Evolutionary conservation across 352 stramenopile genomes (phyloP).

Genomic region (Achlya hypogyna): DNA sequence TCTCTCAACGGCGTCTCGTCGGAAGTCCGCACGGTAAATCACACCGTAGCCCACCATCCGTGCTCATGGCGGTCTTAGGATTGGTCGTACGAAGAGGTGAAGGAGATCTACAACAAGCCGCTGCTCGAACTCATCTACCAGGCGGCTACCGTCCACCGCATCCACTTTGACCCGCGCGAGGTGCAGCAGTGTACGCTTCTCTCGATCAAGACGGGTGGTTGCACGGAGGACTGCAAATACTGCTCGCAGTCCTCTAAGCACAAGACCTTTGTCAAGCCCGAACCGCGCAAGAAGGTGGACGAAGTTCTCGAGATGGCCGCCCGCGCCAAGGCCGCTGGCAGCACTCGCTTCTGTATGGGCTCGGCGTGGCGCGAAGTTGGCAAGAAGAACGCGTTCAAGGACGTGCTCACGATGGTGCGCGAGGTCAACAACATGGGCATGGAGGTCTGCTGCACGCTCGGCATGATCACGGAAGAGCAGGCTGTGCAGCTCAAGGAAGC

Average conservation of each 20-base stretch:
- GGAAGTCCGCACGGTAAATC: conserved; percentile 44
- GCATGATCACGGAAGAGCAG: conserved; percentile 95
- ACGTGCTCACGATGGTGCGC: conserved; percentile 95
- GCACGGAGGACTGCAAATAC: conserved; percentile 92
- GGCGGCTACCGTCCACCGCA: conserved; percentile 93
- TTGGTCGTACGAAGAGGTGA: conserved; percentile 94
- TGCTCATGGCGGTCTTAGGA: conserved; percentile 34
- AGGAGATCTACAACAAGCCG: conserved; percentile 89
- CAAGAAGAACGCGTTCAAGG: conserved; percentile 97
- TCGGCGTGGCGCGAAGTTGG: conserved; percentile 95
- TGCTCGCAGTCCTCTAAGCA: conserved; percentile 94
- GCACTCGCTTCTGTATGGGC: conserved; percentile 97
- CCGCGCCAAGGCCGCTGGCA: conserved; percentile 92
- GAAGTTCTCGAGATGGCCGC: conserved; percentile 93
- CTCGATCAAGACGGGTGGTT: conserved; percentile 96
- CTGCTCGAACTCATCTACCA: conserved; percentile 97
- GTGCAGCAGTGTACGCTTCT: conserved; percentile 97
- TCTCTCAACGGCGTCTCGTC: conserved; percentile 55
- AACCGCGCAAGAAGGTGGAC: conserved; percentile 94
- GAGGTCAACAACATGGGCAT: conserved; percentile 88
- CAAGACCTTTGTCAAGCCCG: conserved; percentile 99
- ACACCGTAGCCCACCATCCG: no score
- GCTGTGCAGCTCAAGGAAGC: conserved; percentile 94
- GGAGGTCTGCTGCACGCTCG: conserved; percentile 95
- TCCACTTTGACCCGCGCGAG: conserved; percentile 95